Percentiles rank a stretch among this genome's conserved stretches.
Conservation (phyloP, 495 filamentous ascomycete genomes). For the Penicillium ucsense region DNA sequence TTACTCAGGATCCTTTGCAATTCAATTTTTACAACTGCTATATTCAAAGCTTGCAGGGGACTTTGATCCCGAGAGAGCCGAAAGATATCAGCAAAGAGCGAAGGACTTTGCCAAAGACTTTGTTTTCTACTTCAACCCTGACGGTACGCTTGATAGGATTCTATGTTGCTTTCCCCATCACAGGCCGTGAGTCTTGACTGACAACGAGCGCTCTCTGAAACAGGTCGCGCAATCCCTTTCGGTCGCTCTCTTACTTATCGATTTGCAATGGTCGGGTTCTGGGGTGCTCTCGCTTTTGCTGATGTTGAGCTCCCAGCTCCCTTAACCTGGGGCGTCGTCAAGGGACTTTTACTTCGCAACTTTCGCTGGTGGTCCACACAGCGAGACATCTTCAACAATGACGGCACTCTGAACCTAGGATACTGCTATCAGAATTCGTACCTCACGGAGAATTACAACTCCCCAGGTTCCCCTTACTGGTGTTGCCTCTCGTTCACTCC, state of each 20-base stretch:
- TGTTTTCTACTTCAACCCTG: slow-evolving; percentile 62
- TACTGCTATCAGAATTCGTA: slow-evolving; percentile 72
- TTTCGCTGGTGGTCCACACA: slow-evolving; percentile 72
- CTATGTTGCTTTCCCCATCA: too few relatives aligned
- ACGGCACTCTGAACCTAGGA: slow-evolving; percentile 65
- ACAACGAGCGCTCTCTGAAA: not conserved
- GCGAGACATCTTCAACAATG: slow-evolving; percentile 58
- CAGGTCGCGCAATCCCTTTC: slow-evolving; percentile 55
- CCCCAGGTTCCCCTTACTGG: slow-evolving; percentile 45
- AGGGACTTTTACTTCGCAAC: slow-evolving; percentile 63
- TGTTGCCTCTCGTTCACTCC: slow-evolving; percentile 59
- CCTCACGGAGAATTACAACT: slow-evolving; percentile 74
- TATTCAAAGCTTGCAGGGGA: slow-evolving; percentile 65
- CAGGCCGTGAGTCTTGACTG: not conserved
- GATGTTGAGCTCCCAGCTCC: slow-evolving; percentile 61
- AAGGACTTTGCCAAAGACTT: slow-evolving; percentile 57
- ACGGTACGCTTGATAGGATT: slow-evolving; percentile 29
- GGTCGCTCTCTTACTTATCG: slow-evolving; percentile 69
- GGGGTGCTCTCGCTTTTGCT: slow-evolving; percentile 67
- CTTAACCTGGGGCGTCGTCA: slow-evolving; percentile 67
- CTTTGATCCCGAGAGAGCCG: slow-evolving; percentile 55
- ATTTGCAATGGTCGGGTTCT: slow-evolving; percentile 75
- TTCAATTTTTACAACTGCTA: slow-evolving; percentile 66
- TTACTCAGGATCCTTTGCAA: slow-evolving; percentile 72
- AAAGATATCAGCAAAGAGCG: slow-evolving; percentile 59